phyloP scores from a whole-genome alignment of 305 asterid genomes.

The Ilex paraguariensis region DNA sequence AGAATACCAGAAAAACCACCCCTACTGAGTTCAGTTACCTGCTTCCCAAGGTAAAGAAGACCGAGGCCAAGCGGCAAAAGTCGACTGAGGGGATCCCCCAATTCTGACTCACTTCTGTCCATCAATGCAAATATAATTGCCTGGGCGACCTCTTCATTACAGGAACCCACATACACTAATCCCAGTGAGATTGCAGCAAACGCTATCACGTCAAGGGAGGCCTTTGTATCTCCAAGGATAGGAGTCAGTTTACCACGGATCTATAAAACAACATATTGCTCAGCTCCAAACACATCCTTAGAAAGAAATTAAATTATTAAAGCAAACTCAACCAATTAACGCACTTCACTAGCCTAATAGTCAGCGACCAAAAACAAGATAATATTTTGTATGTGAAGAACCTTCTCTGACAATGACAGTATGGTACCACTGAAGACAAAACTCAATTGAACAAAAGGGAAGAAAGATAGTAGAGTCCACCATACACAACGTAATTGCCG shows the following conservation, averaged over 20 bases:
- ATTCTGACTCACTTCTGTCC: slow-evolving; percentile 85
- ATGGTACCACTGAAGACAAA: no score
- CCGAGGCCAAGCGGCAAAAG: slow-evolving; percentile 94
- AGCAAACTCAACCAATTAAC: no score
- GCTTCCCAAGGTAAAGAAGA: slow-evolving; percentile 92
- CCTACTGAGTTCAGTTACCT: slow-evolving; percentile 39
- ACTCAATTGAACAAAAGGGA: no score
- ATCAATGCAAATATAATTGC: slow-evolving; percentile 81
- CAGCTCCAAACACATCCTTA: no score
- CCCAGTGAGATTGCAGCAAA: slow-evolving; percentile 93
- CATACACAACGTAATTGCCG: no score
- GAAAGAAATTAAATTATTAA: no score
- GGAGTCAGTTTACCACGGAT: slow-evolving; percentile 63
- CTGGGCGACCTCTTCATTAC: slow-evolving; percentile 94
- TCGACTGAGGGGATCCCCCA: slow-evolving; percentile 86
- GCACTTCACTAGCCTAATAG: no score
- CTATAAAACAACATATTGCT: slow-evolving; percentile 31
- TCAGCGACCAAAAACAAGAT: no score
- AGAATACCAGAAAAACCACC: background rate
- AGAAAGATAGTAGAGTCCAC: no score
- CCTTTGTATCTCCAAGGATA: slow-evolving; percentile 70
- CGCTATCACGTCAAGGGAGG: slow-evolving; percentile 86
- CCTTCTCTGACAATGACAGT: no score
- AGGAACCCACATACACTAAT: slow-evolving; percentile 85
- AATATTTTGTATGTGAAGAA: no score